Base-by-base conservation (phyloP, 78 protist species). In the Pelomyxa schiedti region DNA sequence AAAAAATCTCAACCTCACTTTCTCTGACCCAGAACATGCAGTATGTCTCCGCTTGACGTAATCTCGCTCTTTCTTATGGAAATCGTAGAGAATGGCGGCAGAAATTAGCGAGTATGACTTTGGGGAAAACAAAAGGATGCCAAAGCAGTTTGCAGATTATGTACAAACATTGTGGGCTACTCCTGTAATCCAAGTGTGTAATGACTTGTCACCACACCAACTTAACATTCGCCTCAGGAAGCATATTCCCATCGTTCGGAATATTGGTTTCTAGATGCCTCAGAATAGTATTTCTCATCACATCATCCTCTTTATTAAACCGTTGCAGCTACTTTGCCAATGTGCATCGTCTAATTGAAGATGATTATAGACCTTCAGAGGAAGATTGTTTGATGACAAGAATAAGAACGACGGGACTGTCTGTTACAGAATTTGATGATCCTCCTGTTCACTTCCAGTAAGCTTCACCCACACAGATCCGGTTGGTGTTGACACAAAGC, bases 301-400 rank as follows among this genome's bases (percentile, higher is more conserved):
- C 4, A 7, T 36, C 4, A 4, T 65, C 7, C 4, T 4, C 30
- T 7, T 35, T 65, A 52, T 24, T 65, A 38, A 65, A n/a, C 69
- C 8, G 30, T 8, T 65, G 30, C 69, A 65, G 69, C 7, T 82
- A 82, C 40, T 82, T 82, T 68, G 87, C 76, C 9, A 82, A 82
- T 42, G 77, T 82, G 43, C 74, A 82, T 68, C 69, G 87, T 72
- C 77, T 82, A 42, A 72, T 82, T 38, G 87, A 82, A 9, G 87
- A 82, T 47, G 83, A 76, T 67, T 84, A 72, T 67, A 74, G 37
- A 63, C 88, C 88, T 40, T 74, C 88, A 0, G 88, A 84, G 47
- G 88, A 84, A 29, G 88, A 84, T 75, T 78, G 82, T 69, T 76
- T 84, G 37, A 84, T 77, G 83, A 76, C 88, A 1, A 53, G 88